These are phyloP conservation scores for Gynostemma pentaphyllum DNA, from an alignment of 306 rosid genomes.

Conservation along the genomic window DNA sequence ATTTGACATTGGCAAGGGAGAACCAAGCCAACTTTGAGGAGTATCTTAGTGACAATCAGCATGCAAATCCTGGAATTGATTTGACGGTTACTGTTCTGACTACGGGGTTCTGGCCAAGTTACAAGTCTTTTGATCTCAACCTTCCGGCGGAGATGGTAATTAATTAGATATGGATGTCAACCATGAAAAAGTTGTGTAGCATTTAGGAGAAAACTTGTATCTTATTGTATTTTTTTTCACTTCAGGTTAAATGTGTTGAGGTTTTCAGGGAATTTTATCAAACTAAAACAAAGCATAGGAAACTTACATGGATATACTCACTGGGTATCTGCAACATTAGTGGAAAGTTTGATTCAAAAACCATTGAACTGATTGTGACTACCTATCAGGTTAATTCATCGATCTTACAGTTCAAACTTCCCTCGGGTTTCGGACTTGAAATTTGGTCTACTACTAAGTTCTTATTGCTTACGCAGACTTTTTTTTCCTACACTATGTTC, in stretches of 20 bases:
- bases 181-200: not conserved
- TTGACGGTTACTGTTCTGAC: constrained; percentile 44
- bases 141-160: constrained; percentile 43
- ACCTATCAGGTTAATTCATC: constrained; percentile 29
- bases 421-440: not conserved
- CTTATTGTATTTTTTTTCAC: not conserved
- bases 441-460: not conserved
- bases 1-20: constrained; percentile 41
- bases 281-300: constrained; percentile 41
- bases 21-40: constrained; percentile 40
- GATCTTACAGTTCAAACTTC: not conserved
- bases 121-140: constrained; percentile 42
- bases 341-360: constrained; percentile 38
- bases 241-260: constrained; percentile 38
- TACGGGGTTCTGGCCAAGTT: constrained; percentile 48
- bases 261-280: constrained; percentile 39
- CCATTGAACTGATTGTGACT: constrained; percentile 39
- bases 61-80: constrained; percentile 32
- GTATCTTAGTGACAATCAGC: constrained; percentile 23
- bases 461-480: not conserved
- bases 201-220: not conserved
- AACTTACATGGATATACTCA: constrained; percentile 44
- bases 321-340: constrained; percentile 38
- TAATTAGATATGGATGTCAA: not conserved
- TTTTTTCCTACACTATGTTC: not conserved